phyloP scores from a whole-genome alignment of 768 basidiomycete species.

The Cystofilobasidium bisporidii region DNA sequence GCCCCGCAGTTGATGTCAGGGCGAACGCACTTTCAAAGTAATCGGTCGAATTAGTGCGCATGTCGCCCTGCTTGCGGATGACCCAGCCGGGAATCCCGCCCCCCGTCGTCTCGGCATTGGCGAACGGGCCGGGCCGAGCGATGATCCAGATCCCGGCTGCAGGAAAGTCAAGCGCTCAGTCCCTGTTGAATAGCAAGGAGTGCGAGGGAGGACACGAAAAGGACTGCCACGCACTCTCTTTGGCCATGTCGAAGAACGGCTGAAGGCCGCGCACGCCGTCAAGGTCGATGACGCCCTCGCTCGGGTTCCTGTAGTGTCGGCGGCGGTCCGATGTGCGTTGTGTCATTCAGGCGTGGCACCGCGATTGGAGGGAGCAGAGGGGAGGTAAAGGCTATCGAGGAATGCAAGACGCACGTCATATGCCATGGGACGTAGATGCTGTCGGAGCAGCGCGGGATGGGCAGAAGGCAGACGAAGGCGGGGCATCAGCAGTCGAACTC shows the following conservation, averaged over 20 bases:
- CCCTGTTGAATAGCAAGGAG: no score
- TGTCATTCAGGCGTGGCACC: no score
- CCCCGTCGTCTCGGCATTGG: conserved; percentile 71
- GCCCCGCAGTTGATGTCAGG: no score
- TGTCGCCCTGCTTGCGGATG: conserved; percentile 55
- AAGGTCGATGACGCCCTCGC: conserved; percentile 7
- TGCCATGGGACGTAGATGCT: conserved; percentile 14
- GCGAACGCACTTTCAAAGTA: conserved; percentile 48
- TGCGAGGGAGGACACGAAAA: no score
- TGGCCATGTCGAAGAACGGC: conserved; percentile 12
- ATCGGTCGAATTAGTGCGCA: conserved; percentile 66
- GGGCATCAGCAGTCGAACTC: no score
- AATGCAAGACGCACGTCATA: not conserved
- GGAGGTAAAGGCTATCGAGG: no score
- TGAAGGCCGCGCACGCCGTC: not conserved
- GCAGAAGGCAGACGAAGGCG: no score
- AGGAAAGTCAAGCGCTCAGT: not conserved
- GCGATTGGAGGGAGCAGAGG: not conserved
- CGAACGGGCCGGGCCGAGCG: conserved; percentile 44
- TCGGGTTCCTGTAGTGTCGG: not conserved
- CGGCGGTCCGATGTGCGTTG: no score
- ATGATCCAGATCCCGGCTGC: conserved; percentile 4
- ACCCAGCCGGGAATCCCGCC: conserved; percentile 65
- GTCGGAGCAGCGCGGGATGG: no score
- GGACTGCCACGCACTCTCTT: not conserved